Percentiles rank a stretch among this genome's conserved stretches.
phyloP scores from a whole-genome alignment of 192 early-diverging fungal species.

The Backusella tuberculispora region DNA sequence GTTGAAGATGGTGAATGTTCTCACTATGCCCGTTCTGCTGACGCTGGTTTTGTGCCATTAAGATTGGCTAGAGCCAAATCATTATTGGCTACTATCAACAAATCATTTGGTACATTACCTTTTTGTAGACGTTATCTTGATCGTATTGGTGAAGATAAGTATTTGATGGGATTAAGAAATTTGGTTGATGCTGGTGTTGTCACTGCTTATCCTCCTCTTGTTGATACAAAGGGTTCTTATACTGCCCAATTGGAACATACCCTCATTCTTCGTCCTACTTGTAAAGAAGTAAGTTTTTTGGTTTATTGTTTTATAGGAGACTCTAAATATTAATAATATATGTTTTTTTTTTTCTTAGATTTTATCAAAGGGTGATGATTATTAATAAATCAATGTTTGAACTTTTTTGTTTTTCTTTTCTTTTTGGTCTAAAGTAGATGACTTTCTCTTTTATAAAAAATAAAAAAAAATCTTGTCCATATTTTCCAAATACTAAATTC shows the following conservation, averaged over 20 bases:
- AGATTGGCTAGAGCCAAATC: constrained; percentile 75
- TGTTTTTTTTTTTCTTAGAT: constrained; percentile 23
- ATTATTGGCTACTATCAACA: constrained; percentile 80
- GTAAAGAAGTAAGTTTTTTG: constrained; percentile 72
- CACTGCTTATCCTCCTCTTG: constrained; percentile 85
- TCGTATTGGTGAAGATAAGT: constrained; percentile 89
- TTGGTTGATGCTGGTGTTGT: constrained; percentile 87
- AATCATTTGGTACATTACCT: constrained; percentile 91
- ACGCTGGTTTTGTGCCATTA: constrained; percentile 66
- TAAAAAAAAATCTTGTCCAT: too few relatives aligned
- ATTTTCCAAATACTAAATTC: too few relatives aligned
- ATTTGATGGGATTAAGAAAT: constrained; percentile 82
- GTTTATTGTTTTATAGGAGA: too few relatives aligned
- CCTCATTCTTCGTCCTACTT: constrained; percentile 83
- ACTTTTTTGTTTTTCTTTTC: neutral
- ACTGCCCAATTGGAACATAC: constrained; percentile 99
- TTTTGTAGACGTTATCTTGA: constrained; percentile 97
- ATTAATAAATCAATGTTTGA: constrained; percentile 13
- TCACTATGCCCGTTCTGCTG: constrained; percentile 80
- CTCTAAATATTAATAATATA: neutral
- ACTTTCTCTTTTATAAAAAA: too few relatives aligned
- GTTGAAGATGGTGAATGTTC: constrained; percentile 88
- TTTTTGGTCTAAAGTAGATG: too few relatives aligned
- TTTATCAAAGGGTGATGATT: constrained; percentile 40
- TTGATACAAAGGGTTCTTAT: constrained; percentile 82